These are phyloP conservation scores for Plasmodium yoelii DNA, from an alignment of 169 alveolate species.

Conservation along the genomic window DNA sequence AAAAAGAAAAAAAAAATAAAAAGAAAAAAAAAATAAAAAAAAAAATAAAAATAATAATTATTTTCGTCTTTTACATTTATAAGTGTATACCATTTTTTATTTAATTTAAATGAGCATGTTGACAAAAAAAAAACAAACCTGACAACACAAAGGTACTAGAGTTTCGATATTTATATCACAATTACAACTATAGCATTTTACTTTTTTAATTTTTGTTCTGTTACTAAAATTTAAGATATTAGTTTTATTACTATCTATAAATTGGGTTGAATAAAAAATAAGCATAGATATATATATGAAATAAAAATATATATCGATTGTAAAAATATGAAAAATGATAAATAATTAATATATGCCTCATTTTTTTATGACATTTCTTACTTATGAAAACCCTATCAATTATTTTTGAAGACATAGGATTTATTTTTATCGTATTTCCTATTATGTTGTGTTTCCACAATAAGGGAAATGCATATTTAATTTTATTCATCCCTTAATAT, in stretches of 20 bases:
- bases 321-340: background rate
- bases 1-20: background rate
- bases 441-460: constrained; percentile 56
- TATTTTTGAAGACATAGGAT: background rate
- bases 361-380: constrained; percentile 5
- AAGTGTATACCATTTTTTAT: no score
- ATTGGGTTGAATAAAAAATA: background rate
- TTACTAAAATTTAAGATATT: background rate
- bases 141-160: constrained; percentile 31
- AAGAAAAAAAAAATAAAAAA: background rate
- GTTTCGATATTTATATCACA: constrained; percentile 11
- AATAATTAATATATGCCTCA: background rate
- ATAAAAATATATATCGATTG: background rate
- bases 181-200: constrained; percentile 31
- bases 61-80: no score
- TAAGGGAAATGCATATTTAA: constrained; percentile 10
- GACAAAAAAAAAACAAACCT: constrained; percentile 10
- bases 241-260: constrained; percentile 21
- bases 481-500: constrained; percentile 26
- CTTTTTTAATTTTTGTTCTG: background rate
- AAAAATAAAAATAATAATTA: background rate
- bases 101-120: no score
- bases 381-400: background rate
- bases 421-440: background rate
- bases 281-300: background rate